phyloP scores from a whole-genome alignment of 208 protist genomes.

The Porcisia hertigi region DNA sequence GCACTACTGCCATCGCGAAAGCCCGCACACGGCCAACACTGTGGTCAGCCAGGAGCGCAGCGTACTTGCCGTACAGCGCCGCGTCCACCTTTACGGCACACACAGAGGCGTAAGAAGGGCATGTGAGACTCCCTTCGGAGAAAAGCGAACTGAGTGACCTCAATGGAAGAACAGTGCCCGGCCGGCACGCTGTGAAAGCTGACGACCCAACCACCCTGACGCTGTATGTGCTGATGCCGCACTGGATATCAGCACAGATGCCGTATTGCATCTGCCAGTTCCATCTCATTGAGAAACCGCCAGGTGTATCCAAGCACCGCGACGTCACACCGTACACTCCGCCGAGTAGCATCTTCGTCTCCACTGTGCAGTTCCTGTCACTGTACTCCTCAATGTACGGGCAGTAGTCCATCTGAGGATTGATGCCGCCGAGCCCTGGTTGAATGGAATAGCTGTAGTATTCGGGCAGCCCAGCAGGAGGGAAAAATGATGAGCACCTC shows the following conservation, averaged over 20 bases:
- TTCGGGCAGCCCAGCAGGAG: too few species aligned
- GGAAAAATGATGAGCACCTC: too few species aligned
- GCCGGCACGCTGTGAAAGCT: constrained; percentile 8
- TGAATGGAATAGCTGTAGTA: too few species aligned
- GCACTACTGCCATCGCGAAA: background rate
- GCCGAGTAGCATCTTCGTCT: constrained; percentile 1
- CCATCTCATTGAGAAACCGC: background rate
- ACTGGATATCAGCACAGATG: constrained; percentile 32
- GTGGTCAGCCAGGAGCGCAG: background rate
- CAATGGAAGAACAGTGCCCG: constrained; percentile 5
- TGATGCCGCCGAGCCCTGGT: too few species aligned
- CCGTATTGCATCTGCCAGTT: background rate
- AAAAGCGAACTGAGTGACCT: constrained; percentile 13
- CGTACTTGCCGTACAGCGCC: background rate
- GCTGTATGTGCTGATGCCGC: constrained; percentile 10
- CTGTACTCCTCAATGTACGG: too few species aligned
- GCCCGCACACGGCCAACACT: background rate
- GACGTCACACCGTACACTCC: constrained; percentile 9
- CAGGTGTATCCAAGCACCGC: constrained; percentile 13
- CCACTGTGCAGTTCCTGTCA: constrained; percentile 20
- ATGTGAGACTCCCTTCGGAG: constrained; percentile 27
- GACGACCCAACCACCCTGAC: constrained; percentile 16
- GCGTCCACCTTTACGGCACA: constrained; percentile 17
- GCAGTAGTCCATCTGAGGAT: too few species aligned
- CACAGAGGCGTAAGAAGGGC: constrained; percentile 38